Evolutionary conservation across 2,329 filamentous ascomycete species (phyloP).

Genomic region (Aspergillus transmontanensis): DNA sequence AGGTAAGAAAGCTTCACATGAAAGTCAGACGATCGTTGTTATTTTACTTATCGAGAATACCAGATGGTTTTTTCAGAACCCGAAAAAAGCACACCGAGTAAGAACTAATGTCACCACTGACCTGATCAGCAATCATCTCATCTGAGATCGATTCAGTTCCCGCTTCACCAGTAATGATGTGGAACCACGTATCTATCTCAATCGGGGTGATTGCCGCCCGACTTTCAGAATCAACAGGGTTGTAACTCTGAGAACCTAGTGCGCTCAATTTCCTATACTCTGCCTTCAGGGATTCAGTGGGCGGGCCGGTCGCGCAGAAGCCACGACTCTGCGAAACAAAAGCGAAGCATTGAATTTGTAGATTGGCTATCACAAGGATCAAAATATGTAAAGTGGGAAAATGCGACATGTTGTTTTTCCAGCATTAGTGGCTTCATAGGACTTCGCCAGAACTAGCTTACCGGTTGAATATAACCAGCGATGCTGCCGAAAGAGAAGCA

Average conservation of each 20-base stretch:
- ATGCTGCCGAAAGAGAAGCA: not conserved
- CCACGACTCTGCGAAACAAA: slow-evolving; percentile 22
- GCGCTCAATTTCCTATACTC: slow-evolving; percentile 29
- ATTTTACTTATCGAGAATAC: not conserved
- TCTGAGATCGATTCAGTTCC: slow-evolving; percentile 32
- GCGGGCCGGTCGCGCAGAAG: slow-evolving; percentile 35
- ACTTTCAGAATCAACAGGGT: slow-evolving; percentile 16
- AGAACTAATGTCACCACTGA: slow-evolving; percentile 17
- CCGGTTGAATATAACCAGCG: not conserved
- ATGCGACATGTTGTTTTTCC: slow-evolving; percentile 26
- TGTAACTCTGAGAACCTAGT: slow-evolving; percentile 17
- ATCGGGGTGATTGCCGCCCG: slow-evolving; percentile 29
- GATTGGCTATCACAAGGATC: slow-evolving; percentile 20
- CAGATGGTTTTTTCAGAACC: not conserved
- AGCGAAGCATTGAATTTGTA: slow-evolving; percentile 23
- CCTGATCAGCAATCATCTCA: slow-evolving; percentile 39
- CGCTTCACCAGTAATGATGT: slow-evolving; percentile 42
- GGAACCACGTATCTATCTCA: slow-evolving; percentile 46
- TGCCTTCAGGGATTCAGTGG: slow-evolving; percentile 27
- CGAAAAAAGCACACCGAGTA: not conserved
- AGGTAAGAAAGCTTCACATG: slow-evolving; percentile 36
- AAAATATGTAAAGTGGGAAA: slow-evolving; percentile 22
- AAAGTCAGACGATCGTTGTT: not conserved
- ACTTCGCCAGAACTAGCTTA: not conserved
- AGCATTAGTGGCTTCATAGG: not conserved